phyloP scores from a whole-genome alignment of 73 alveolate species.

The Paramecium caudatum region DNA sequence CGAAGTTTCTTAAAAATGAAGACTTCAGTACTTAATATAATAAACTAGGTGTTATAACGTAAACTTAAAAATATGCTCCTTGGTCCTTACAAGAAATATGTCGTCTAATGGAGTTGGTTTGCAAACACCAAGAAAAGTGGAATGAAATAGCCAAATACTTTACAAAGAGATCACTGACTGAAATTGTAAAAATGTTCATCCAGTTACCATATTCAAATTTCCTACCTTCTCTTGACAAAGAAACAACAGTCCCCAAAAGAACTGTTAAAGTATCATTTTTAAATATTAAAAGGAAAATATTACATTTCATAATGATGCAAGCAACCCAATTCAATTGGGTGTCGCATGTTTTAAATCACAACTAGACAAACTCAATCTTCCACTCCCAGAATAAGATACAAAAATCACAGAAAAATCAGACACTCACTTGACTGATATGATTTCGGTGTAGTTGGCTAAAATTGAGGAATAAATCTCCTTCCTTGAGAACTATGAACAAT shows the following conservation, averaged over 20 bases:
- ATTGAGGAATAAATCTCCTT: constrained; percentile 20
- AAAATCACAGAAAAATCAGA: background rate
- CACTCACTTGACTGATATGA: background rate
- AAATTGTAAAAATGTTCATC: constrained; percentile 45
- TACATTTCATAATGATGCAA: constrained; percentile 56
- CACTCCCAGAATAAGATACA: background rate
- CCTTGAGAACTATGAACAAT: constrained; percentile 33
- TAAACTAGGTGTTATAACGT: too few species aligned
- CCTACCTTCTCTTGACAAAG: constrained; percentile 30
- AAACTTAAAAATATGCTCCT: constrained; percentile 18
- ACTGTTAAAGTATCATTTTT: background rate
- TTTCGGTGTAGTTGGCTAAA: constrained; percentile 8
- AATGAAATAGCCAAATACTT: constrained; percentile 62
- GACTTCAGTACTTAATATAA: constrained; percentile 40
- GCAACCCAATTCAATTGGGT: constrained; percentile 63
- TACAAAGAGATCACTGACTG: constrained; percentile 17
- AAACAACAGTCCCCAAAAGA: background rate
- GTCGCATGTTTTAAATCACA: constrained; percentile 55
- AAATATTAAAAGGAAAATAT: background rate
- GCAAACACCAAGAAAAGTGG: constrained; percentile 51
- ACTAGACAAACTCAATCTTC: constrained; percentile 5
- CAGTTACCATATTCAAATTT: constrained; percentile 5
- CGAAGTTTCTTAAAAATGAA: constrained; percentile 24
- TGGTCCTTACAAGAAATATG: constrained; percentile 21
- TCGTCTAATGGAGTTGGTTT: constrained; percentile 28